Evolutionary conservation across 306 rosid genomes (phyloP).

Genomic region (Astragalus glycyphyllos): DNA sequence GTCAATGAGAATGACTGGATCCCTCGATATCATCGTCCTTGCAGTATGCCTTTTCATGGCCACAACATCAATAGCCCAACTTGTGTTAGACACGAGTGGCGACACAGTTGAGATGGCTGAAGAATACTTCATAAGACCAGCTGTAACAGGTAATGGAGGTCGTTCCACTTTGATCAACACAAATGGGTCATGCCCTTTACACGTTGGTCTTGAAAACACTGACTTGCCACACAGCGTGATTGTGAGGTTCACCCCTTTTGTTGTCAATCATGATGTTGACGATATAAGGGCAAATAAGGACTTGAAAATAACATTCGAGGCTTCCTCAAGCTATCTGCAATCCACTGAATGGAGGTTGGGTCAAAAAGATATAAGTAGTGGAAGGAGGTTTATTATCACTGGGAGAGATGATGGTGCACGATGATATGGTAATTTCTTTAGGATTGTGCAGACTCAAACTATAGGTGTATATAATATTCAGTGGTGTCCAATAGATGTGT

Average conservation of each 20-base stretch:
- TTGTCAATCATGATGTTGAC: not conserved
- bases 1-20: not conserved
- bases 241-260: conserved; percentile 51
- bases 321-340: conserved; percentile 19
- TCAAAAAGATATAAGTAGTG: not conserved
- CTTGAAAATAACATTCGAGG: conserved; percentile 46
- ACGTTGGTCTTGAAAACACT: conserved; percentile 56
- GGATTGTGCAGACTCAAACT: conserved; percentile 21
- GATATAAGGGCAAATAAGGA: conserved; percentile 33
- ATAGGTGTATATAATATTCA: conserved; percentile 38
- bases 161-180: conserved; percentile 53
- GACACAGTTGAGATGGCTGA: conserved; percentile 43
- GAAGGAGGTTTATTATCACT: conserved; percentile 44
- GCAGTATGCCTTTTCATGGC: conserved; percentile 45
- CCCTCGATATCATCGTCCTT: not conserved
- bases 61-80: conserved; percentile 38
- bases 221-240: not conserved
- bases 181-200: conserved; percentile 47
- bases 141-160: conserved; percentile 63
- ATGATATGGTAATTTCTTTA: conserved; percentile 43
- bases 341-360: conserved; percentile 54
- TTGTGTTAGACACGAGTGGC: conserved; percentile 56
- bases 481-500: conserved; percentile 68
- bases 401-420: conserved; percentile 25
- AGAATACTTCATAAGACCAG: conserved; percentile 59